Conservation (phyloP, 306 rosid genomes). For the Quercus parvula region DNA sequence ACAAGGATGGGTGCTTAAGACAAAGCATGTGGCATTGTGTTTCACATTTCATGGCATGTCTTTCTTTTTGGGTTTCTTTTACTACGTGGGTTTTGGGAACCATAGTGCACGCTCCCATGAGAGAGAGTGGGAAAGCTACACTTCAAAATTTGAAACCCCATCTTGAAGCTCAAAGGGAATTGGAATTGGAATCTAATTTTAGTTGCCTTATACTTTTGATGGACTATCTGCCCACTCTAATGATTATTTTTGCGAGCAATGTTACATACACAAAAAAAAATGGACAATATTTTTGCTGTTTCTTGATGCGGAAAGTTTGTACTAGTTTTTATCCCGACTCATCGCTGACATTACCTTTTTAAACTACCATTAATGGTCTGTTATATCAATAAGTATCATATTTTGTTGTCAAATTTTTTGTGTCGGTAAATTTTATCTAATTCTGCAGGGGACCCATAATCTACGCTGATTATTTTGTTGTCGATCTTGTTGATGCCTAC, state of each 20-base stretch:
- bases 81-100: neutral
- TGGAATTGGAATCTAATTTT: neutral
- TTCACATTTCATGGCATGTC: slow-evolving; percentile 91
- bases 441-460: slow-evolving; percentile 24
- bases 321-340: too few relatives aligned
- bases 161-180: neutral
- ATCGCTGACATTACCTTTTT: too few relatives aligned
- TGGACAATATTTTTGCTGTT: too few relatives aligned
- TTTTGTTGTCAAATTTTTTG: too few relatives aligned
- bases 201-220: slow-evolving; percentile 12
- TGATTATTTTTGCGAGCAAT: slow-evolving; percentile 10
- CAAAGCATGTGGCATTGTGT: slow-evolving; percentile 88
- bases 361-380: too few relatives aligned
- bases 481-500: slow-evolving; percentile 23
- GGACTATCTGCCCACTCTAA: slow-evolving; percentile 30
- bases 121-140: slow-evolving; percentile 23
- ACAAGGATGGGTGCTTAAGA: slow-evolving; percentile 75
- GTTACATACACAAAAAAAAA: too few relatives aligned
- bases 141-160: slow-evolving; percentile 9
- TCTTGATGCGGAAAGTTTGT: too few relatives aligned
- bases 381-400: too few relatives aligned
- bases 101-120: slow-evolving; percentile 25
- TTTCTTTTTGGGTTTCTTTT: slow-evolving; percentile 34
- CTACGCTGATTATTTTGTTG: slow-evolving; percentile 19
- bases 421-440: too few relatives aligned